Evolutionary conservation across 768 basidiomycete genomes (phyloP).

Genomic region (Collybia sp.): DNA sequence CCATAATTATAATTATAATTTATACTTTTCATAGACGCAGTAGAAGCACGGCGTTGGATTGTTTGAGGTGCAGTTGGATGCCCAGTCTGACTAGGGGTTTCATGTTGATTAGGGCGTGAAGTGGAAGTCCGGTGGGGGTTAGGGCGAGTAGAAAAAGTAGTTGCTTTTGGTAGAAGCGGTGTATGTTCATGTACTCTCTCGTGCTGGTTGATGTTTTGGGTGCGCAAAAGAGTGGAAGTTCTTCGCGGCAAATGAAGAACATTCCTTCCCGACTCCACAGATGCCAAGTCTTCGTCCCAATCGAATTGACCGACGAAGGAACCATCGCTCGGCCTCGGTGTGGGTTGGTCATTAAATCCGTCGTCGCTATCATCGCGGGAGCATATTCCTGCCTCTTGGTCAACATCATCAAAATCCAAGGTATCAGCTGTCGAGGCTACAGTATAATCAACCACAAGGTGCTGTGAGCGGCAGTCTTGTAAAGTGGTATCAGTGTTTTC

Average conservation of each 20-base stretch:
- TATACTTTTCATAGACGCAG: conserved; percentile 20
- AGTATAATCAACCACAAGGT: conserved; percentile 54
- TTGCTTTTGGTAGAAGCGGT: conserved; percentile 34
- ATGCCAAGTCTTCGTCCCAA: conserved; percentile 28
- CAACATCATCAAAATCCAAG: conserved; percentile 19
- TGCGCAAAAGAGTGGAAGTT: not conserved
- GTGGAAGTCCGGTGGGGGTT: conserved; percentile 2
- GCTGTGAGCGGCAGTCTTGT: conserved; percentile 66
- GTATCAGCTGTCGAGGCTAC: conserved; percentile 39
- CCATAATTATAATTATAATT: conserved; percentile 30
- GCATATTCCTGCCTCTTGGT: conserved; percentile 7
- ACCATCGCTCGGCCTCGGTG: conserved; percentile 14
- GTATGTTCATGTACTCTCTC: conserved; percentile 21
- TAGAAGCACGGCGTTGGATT: conserved; percentile 27
- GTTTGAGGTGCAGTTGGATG: conserved; percentile 11
- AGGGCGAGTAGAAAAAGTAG: conserved; percentile 25
- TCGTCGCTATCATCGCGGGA: not conserved
- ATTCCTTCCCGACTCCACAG: not conserved
- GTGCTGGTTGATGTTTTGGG: not conserved
- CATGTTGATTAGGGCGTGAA: not conserved
- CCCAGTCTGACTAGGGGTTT: too few relatives aligned
- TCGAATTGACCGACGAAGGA: conserved; percentile 22
- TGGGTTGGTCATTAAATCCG: not conserved
- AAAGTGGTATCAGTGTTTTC: conserved; percentile 5
- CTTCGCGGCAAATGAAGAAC: not conserved